Conservation (phyloP, 2,329 filamentous ascomycete species). For the Biscogniauxia mediterranea region DNA sequence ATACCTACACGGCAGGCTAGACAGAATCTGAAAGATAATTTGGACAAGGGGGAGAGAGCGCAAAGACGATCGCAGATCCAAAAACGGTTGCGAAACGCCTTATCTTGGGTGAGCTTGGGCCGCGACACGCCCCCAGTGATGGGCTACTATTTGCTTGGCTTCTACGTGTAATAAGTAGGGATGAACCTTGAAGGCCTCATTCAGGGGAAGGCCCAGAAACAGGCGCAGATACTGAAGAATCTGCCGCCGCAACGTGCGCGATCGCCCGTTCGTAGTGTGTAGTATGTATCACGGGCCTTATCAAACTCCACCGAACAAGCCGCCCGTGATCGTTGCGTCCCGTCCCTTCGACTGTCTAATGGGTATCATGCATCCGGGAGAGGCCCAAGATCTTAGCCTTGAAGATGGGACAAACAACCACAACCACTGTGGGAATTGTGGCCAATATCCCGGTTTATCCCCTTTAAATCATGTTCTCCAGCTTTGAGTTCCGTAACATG, state of each 20-base stretch:
- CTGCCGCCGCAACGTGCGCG: conserved; percentile 4
- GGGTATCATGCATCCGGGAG: not conserved
- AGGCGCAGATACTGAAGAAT: not conserved
- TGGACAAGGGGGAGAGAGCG: not conserved
- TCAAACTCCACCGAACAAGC: conserved; percentile 12
- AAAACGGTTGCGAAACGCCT: conserved; percentile 1
- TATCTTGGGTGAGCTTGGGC: conserved; percentile 10
- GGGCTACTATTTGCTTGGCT: conserved; percentile 5
- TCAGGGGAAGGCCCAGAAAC: not conserved
- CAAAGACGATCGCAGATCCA: not conserved
- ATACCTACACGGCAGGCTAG: not conserved
- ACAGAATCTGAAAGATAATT: not conserved
- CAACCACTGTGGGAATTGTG: not conserved
- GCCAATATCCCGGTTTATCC: not conserved
- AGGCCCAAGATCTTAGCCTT: not conserved
- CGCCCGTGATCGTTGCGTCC: conserved; percentile 17
- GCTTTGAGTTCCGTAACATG: too few relatives aligned
- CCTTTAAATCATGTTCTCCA: too few relatives aligned
- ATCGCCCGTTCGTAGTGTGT: conserved; percentile 6
- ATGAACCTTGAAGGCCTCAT: conserved; percentile 13
- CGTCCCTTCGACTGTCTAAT: conserved; percentile 15
- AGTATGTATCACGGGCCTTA: conserved; percentile 12
- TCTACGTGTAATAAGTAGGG: conserved; percentile 12
- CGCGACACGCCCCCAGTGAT: conserved; percentile 7
- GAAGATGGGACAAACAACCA: conserved; percentile 1